Percentiles rank a stretch among this genome's conserved stretches.
Conservation (phyloP, 768 basidiomycete species). For the Mycena sanguinolenta region DNA sequence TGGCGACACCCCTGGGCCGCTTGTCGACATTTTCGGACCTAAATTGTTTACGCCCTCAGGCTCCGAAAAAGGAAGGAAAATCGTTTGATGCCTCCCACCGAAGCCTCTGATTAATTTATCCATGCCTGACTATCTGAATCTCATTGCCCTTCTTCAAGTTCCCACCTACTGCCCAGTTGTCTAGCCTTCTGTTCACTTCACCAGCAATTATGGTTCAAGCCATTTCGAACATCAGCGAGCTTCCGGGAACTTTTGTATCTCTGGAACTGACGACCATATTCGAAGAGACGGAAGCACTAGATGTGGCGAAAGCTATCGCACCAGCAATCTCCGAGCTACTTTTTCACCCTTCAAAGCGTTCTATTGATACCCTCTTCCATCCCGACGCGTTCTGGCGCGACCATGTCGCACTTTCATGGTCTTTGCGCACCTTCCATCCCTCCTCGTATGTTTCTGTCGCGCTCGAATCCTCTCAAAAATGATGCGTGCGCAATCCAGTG, state of each 20-base stretch:
- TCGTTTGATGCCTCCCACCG: too few species aligned
- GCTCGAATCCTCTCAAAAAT: background rate
- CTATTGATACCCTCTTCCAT: slow-evolving; percentile 31
- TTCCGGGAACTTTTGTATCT: slow-evolving; percentile 24
- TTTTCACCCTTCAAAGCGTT: slow-evolving; percentile 3
- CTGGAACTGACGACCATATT: slow-evolving; percentile 9
- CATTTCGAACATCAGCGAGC: slow-evolving; percentile 35
- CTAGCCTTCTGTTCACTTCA: too few species aligned
- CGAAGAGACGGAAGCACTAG: slow-evolving; percentile 19
- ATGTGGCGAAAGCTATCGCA: slow-evolving; percentile 27
- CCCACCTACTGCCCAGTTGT: too few species aligned
- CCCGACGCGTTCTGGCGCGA: slow-evolving; percentile 49
- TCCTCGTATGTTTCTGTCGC: slow-evolving; percentile 12
- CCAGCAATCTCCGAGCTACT: slow-evolving; percentile 19
- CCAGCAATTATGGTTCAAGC: slow-evolving; percentile 2
- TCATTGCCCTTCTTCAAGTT: too few species aligned
- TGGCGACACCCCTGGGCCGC: too few species aligned
- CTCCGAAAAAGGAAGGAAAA: too few species aligned
- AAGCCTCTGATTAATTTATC: too few species aligned
- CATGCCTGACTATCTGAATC: too few species aligned
- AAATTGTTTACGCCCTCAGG: too few species aligned
- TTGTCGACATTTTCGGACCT: too few species aligned
- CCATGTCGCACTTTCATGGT: slow-evolving; percentile 47
- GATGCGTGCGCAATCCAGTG: slow-evolving; percentile 7
- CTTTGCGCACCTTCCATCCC: slow-evolving; percentile 46